Evolutionary conservation across 441 rosid genomes (phyloP).

Genomic region (Dalechampia spathulata): DNA sequence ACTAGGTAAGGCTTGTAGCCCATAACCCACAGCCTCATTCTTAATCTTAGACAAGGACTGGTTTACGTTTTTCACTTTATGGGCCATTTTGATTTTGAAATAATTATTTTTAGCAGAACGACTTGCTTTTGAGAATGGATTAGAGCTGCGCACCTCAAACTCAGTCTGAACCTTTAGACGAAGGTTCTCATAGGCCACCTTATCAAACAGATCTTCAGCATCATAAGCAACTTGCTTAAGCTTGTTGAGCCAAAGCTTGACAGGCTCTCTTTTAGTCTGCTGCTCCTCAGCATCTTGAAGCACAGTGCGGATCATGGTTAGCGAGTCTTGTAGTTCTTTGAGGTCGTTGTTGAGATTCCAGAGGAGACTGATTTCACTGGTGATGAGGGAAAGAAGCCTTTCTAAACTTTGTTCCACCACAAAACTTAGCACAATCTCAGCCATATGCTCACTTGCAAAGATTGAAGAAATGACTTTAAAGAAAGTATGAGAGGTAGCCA

Average conservation of each 20-base stretch:
- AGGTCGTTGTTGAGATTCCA: not conserved
- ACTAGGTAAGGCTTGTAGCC: not conserved
- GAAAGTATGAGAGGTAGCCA: too few relatives aligned
- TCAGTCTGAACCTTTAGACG: not conserved
- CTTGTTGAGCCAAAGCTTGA: not conserved
- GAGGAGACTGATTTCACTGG: not conserved
- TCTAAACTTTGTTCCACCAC: too few relatives aligned
- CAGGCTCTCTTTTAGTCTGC: not conserved
- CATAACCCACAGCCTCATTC: not conserved
- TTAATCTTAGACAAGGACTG: not conserved
- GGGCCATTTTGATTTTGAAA: not conserved
- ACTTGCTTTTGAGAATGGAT: not conserved
- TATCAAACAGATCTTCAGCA: not conserved
- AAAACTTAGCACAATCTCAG: too few relatives aligned
- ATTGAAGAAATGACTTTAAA: too few relatives aligned
- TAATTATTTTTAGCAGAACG: not conserved
- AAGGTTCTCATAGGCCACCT: not conserved
- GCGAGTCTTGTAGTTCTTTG: not conserved
- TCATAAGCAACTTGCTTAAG: not conserved
- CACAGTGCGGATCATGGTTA: not conserved
- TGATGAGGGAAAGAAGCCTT: too few relatives aligned
- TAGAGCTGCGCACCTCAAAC: not conserved
- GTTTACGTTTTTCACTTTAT: not conserved
- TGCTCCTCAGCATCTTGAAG: not conserved
- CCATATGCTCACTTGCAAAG: too few relatives aligned